phyloP scores from a whole-genome alignment of 2,329 filamentous ascomycete species.

The Aspergillus nomiae region DNA sequence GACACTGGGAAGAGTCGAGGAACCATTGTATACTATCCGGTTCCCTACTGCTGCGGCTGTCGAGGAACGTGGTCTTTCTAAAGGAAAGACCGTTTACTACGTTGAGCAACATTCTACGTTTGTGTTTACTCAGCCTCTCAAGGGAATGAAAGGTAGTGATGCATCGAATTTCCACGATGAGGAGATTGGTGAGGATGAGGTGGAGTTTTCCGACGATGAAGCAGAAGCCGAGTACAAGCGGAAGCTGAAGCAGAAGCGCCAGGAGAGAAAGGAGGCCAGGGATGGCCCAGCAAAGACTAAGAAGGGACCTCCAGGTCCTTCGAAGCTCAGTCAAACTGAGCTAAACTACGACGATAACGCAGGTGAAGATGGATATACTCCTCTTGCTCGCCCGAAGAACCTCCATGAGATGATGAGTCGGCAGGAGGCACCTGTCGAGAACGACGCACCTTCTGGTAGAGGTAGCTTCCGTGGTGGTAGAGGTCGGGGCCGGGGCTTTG shows the following conservation, averaged over 20 bases:
- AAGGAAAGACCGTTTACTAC: slow-evolving; percentile 76
- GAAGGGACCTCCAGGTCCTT: slow-evolving; percentile 38
- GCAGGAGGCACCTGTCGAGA: slow-evolving; percentile 40
- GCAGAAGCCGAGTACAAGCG: slow-evolving; percentile 82
- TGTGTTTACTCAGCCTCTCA: slow-evolving; percentile 83
- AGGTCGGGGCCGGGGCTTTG: slow-evolving; percentile 48
- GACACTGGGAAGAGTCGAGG: slow-evolving; percentile 80
- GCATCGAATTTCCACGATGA: slow-evolving; percentile 95
- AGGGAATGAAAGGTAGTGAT: slow-evolving; percentile 81
- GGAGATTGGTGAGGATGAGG: slow-evolving; percentile 80
- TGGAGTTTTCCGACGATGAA: slow-evolving; percentile 97
- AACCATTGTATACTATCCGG: slow-evolving; percentile 81
- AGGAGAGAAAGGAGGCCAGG: slow-evolving; percentile 54
- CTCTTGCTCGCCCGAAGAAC: slow-evolving; percentile 67
- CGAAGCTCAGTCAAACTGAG: slow-evolving; percentile 44
- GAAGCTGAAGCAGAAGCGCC: slow-evolving; percentile 67
- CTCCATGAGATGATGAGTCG: slow-evolving; percentile 55
- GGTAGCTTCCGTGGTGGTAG: slow-evolving; percentile 48
- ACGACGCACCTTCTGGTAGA: slow-evolving; percentile 30
- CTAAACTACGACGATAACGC: slow-evolving; percentile 69
- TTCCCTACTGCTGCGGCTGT: slow-evolving; percentile 73
- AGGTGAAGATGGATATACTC: slow-evolving; percentile 62
- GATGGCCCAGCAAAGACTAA: slow-evolving; percentile 43
- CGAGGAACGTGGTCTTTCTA: slow-evolving; percentile 64
- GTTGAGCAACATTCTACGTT: slow-evolving; percentile 75